A percentile compares a stretch with the other conserved stretches of the same genome.
phyloP scores from a whole-genome alignment of 2,329 filamentous ascomycete species.

The Microsporum audouinii region DNA sequence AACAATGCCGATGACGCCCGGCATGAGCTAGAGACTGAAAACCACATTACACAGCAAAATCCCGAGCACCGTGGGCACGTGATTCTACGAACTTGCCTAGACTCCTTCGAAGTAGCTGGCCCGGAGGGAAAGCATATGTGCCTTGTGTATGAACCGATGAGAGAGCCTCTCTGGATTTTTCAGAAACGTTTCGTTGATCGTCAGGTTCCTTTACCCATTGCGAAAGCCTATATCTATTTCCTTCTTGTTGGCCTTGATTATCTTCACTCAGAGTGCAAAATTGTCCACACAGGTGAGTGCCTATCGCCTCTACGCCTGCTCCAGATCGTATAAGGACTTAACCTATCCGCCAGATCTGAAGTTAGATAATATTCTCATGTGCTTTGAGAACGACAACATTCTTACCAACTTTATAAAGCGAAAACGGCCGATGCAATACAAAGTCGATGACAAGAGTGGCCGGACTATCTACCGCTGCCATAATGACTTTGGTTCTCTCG shows the following conservation, averaged over 20 bases:
- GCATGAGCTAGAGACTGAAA: conserved; percentile 19
- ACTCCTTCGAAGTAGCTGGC: conserved; percentile 10
- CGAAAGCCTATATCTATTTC: conserved; percentile 22
- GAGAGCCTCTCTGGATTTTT: conserved; percentile 14
- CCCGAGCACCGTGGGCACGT: conserved; percentile 18
- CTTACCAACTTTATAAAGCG: conserved; percentile 7
- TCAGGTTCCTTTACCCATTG: conserved; percentile 18
- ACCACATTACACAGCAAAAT: conserved; percentile 19
- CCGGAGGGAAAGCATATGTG: conserved; percentile 11
- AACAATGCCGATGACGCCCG: background rate
- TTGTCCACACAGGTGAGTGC: conserved; percentile 29
- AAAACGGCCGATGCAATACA: conserved; percentile 9
- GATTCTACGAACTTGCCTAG: conserved; percentile 19
- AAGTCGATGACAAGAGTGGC: conserved; percentile 11
- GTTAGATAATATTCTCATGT: conserved; percentile 12
- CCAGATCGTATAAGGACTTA: background rate
- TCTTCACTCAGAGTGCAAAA: conserved; percentile 20
- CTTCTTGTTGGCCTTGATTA: conserved; percentile 14
- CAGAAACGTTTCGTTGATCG: background rate
- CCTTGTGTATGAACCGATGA: conserved; percentile 16
- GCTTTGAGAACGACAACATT: conserved; percentile 9
- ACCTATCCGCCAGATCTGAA: conserved; percentile 9
- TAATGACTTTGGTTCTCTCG: conserved; percentile 17
- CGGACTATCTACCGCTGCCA: conserved; percentile 17
- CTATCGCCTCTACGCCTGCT: background rate